Base-by-base conservation (phyloP, 257 asterid genomes). In the Solanum virginianum region DNA sequence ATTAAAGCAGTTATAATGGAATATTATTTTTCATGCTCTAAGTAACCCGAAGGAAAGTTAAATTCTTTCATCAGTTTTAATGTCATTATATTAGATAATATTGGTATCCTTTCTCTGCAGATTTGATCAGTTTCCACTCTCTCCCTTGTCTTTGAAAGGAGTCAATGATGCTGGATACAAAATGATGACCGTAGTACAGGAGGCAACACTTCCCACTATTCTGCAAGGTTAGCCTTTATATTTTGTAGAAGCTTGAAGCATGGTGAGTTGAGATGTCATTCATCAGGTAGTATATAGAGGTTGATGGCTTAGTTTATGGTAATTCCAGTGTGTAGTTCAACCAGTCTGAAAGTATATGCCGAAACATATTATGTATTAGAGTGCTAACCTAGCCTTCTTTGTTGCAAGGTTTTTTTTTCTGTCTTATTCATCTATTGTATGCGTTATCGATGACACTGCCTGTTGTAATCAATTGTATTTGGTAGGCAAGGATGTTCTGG, bases 401-500 rank as follows among this genome's bases (percentile, higher is more conserved):
- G 82, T 51, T 53, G 63, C 63, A 9, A 51, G 20, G 16, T 1
- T 24, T 77, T 77, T 54, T 45, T 8, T 20, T 54, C 74, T n/a
- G 16, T 22, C 80, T 9, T 14, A 17, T 41, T 17, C 45, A 66
- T 80, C 16, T 69, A 55, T 84, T 24, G 39, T 55, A 32, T 47
- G 55, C 54, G 66, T 59, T 45, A 69, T 26, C 82, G 45, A 65
- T 62, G 82, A 70, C 53, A 82, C 49, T 85, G 82, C 82, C 47
- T 77, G 62, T 70, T 54, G 82, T 83, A 53, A 68, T 89, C 63
- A 36, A 79, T 79, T 79, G 49, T 79, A 22, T 75, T 85, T 85
- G 87, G 85, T 90, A 95, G 99, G 99, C 41, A 95, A 96, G 92
- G 99, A 96, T 89, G 98, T 96, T 85, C 89, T 96, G 86, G 99